Percentiles rank a stretch among this genome's conserved stretches.
Evolutionary conservation across 1,284 basidiomycete genomes (phyloP).

Genomic region (Cystobasidium sp.): DNA sequence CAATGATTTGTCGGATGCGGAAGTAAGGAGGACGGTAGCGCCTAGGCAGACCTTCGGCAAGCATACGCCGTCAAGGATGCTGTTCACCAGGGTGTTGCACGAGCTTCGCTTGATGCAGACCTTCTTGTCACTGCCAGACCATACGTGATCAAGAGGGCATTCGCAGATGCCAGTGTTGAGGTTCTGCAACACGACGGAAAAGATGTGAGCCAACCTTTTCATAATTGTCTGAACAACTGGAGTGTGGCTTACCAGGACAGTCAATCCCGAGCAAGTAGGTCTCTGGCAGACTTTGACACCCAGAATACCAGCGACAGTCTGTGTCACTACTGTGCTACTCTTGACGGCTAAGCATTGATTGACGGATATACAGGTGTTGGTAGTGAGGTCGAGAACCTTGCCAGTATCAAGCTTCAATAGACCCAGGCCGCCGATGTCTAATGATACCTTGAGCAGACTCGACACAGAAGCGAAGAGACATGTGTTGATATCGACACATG

Average conservation of each 20-base stretch:
- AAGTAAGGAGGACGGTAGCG: background rate
- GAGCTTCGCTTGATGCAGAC: slow-evolving; percentile 11
- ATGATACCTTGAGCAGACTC: background rate
- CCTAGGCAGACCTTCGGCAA: slow-evolving; percentile 20
- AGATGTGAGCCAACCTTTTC: background rate
- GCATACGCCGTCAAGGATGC: slow-evolving; percentile 21
- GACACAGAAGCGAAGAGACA: slow-evolving; percentile 20
- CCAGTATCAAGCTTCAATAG: slow-evolving; percentile 9
- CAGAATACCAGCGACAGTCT: slow-evolving; percentile 8
- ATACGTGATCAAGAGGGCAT: slow-evolving; percentile 9
- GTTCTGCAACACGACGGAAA: background rate
- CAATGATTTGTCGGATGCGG: slow-evolving; percentile 4
- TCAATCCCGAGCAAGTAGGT: slow-evolving; percentile 16
- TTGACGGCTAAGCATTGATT: slow-evolving; percentile 31
- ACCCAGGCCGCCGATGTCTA: slow-evolving; percentile 11
- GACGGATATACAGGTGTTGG: slow-evolving; percentile 30
- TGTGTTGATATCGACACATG: slow-evolving; percentile 23
- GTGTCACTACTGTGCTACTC: slow-evolving; percentile 3
- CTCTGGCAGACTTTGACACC: slow-evolving; percentile 23
- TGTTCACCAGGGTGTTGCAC: slow-evolving; percentile 1
- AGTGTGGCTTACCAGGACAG: slow-evolving; percentile 16
- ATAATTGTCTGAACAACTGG: background rate
- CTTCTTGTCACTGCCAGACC: background rate
- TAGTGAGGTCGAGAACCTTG: slow-evolving; percentile 23
- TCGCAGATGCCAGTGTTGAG: slow-evolving; percentile 19